A percentile compares a stretch with the other conserved stretches of the same genome.
These are phyloP conservation scores for Nemania serpens DNA, from an alignment of 2,329 filamentous ascomycete genomes.

Conservation along the genomic window DNA sequence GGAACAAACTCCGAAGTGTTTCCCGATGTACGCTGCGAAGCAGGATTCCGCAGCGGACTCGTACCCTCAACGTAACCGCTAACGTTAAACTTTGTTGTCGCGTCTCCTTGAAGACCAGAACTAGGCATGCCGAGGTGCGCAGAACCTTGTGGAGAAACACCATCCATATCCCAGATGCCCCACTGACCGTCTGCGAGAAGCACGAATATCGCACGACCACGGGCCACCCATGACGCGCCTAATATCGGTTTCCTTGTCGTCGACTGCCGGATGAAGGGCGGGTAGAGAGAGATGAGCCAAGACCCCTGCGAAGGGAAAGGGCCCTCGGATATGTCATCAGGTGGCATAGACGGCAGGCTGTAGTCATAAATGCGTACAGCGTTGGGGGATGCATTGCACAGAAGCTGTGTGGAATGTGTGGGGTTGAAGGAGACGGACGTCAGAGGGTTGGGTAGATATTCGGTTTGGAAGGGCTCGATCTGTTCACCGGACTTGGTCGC, in stretches of 20 bases:
- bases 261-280: slow-evolving; percentile 57
- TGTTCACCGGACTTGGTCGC: slow-evolving; percentile 41
- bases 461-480: slow-evolving; percentile 62
- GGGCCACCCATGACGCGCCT: slow-evolving; percentile 65
- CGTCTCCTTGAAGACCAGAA: slow-evolving; percentile 60
- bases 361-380: slow-evolving; percentile 68
- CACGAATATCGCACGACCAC: slow-evolving; percentile 62
- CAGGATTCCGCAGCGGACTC: slow-evolving; percentile 55
- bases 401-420: slow-evolving; percentile 60
- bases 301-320: slow-evolving; percentile 63
- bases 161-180: slow-evolving; percentile 71
- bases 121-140: slow-evolving; percentile 56
- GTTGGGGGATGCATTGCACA: slow-evolving; percentile 59
- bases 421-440: slow-evolving; percentile 65
- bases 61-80: slow-evolving; percentile 66
- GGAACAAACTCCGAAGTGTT: slow-evolving; percentile 59
- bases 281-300: slow-evolving; percentile 67
- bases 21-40: slow-evolving; percentile 44
- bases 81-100: slow-evolving; percentile 61
- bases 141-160: slow-evolving; percentile 54
- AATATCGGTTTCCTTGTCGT: slow-evolving; percentile 62
- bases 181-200: slow-evolving; percentile 68
- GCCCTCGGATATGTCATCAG: slow-evolving; percentile 56
- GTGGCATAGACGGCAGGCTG: slow-evolving; percentile 55
- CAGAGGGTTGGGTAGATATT: slow-evolving; percentile 61